phyloP scores from a whole-genome alignment of 1,139 yeast genomes.

The Suzukiozyma palmioleophila region DNA sequence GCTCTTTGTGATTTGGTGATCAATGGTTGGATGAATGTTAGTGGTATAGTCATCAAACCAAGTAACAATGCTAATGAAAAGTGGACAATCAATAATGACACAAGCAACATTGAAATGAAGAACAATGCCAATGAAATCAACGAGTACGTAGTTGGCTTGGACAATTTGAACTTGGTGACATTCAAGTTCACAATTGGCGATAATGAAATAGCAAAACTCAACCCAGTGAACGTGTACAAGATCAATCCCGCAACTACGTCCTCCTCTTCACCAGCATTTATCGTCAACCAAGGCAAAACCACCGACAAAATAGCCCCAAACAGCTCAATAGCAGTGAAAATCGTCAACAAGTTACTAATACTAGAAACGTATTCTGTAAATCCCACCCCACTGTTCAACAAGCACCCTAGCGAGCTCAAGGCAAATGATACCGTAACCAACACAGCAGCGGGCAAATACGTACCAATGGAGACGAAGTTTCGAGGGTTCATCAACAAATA shows the following conservation, averaged over 20 bases:
- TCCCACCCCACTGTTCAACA: constrained; percentile 42
- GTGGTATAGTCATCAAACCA: constrained; percentile 66
- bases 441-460: constrained; percentile 85
- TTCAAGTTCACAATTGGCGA: constrained; percentile 15
- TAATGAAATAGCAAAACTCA: constrained; percentile 16
- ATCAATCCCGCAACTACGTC: constrained; percentile 15
- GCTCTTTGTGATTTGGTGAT: constrained; percentile 9
- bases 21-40: constrained; percentile 58
- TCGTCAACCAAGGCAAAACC: constrained; percentile 22
- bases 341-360: constrained; percentile 22
- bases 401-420: constrained; percentile 59
- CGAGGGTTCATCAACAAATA: constrained; percentile 77
- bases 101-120: constrained; percentile 62
- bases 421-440: constrained; percentile 69
- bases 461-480: constrained; percentile 86
- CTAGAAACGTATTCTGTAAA: constrained; percentile 19
- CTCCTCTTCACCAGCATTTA: constrained; percentile 12
- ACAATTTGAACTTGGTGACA: constrained; percentile 12
- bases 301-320: constrained; percentile 25
- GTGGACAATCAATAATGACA: constrained; percentile 76
- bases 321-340: constrained; percentile 33
- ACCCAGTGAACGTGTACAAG: constrained; percentile 15
- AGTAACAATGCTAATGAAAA: constrained; percentile 74
- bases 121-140: constrained; percentile 45
- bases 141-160: constrained; percentile 21